phyloP scores from a whole-genome alignment of 116 monocot species.

The Cymodocea nodosa region DNA sequence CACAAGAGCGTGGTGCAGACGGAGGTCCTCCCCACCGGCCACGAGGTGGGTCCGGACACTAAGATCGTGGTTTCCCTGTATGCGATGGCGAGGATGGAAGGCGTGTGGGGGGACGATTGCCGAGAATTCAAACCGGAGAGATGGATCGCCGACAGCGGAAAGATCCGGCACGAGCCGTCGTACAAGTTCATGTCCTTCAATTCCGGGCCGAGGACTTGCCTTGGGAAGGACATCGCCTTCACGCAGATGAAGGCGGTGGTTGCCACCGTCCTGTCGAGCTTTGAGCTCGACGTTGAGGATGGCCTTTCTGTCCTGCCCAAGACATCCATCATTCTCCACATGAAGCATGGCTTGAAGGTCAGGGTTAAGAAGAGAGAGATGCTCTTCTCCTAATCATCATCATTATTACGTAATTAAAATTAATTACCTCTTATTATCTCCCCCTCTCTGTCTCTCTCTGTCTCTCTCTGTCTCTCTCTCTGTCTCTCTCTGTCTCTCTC shows the following conservation, averaged over 20 bases:
- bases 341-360: slow-evolving; percentile 35
- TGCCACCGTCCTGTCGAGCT: slow-evolving; percentile 14
- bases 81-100: slow-evolving; percentile 31
- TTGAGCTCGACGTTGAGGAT: slow-evolving; percentile 8
- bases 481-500: too few relatives aligned
- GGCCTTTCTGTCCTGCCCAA: slow-evolving; percentile 11
- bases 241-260: slow-evolving; percentile 29
- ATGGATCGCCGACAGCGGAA: slow-evolving; percentile 26
- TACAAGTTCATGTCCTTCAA: slow-evolving; percentile 36
- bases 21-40: slow-evolving; percentile 26
- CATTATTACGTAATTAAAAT: too few relatives aligned
- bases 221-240: slow-evolving; percentile 26
- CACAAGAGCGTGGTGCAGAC: slow-evolving; percentile 11
- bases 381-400: too few relatives aligned
- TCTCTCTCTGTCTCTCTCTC: too few relatives aligned
- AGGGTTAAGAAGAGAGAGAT: slow-evolving; percentile 16
- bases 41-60: slow-evolving; percentile 13
- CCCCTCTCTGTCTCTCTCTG: too few relatives aligned
- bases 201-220: slow-evolving; percentile 27
- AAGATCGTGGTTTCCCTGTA: slow-evolving; percentile 27
- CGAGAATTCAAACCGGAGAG: slow-evolving; percentile 26
- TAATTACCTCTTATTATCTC: too few relatives aligned
- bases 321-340: slow-evolving; percentile 22
- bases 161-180: slow-evolving; percentile 23
- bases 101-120: slow-evolving; percentile 31